A percentile compares a stretch with the other conserved stretches of the same genome.
Conservation (phyloP, 306 rosid genomes). For the Cicer pinnatifidum region DNA sequence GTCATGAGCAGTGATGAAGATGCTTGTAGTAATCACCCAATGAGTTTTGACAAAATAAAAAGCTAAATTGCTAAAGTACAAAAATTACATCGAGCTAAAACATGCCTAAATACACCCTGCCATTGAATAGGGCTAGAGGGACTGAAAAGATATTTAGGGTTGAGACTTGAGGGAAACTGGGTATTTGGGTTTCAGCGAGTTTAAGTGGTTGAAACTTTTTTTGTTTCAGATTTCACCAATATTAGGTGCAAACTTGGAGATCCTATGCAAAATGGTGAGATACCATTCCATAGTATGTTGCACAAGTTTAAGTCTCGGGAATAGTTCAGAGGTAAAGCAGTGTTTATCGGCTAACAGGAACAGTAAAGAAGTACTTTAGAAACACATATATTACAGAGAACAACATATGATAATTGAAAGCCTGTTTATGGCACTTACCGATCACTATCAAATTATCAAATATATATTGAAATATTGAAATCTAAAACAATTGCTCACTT, state of each 20-base stretch:
- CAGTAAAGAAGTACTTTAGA: neutral
- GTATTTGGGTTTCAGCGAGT: neutral
- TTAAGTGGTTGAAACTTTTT: neutral
- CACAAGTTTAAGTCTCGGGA: constrained; percentile 11
- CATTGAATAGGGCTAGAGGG: constrained; percentile 2
- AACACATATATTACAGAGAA: constrained; percentile 13
- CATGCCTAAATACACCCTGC: constrained; percentile 16
- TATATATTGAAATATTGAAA: constrained; percentile 6
- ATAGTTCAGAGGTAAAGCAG: constrained; percentile 8
- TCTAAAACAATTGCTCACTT: constrained; percentile 3
- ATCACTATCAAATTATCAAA: constrained; percentile 11
- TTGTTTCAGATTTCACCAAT: neutral
- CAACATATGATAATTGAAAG: constrained; percentile 36
- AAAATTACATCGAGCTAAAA: constrained; percentile 2
- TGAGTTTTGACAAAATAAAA: constrained; percentile 39
- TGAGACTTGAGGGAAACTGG: constrained; percentile 10
- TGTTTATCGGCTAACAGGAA: constrained; percentile 10
- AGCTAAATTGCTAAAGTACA: constrained; percentile 15
- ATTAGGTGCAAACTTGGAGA: neutral
- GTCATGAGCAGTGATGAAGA: constrained; percentile 28
- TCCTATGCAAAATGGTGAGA: neutral
- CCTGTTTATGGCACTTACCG: constrained; percentile 28
- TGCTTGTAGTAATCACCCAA: constrained; percentile 38
- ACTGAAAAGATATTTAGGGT: neutral
- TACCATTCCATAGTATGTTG: neutral